Conservation (phyloP, 129 eudicot species). For the Lactuca saligna region DNA sequence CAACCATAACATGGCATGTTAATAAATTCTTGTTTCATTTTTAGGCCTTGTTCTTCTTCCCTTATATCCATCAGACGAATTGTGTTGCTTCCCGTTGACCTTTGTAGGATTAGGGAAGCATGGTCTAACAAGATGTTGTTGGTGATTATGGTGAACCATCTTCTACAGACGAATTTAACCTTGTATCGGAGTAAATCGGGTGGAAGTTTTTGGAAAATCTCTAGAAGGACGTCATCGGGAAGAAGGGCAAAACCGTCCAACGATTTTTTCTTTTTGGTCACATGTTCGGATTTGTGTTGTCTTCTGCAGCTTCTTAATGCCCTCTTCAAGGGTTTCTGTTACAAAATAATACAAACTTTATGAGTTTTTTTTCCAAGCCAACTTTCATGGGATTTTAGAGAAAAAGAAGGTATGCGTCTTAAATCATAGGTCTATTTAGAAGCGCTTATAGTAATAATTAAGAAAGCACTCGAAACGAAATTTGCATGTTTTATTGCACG, state of each 20-base stretch:
- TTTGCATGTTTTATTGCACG: neutral
- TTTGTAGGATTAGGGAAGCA: constrained; percentile 27
- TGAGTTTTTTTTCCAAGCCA: no score
- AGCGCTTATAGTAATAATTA: no score
- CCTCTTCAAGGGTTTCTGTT: constrained; percentile 18
- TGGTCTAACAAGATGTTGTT: constrained; percentile 29
- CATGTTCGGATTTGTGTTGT: constrained; percentile 14
- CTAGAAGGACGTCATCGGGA: constrained; percentile 18
- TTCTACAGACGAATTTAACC: constrained; percentile 23
- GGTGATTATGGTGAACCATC: constrained; percentile 29
- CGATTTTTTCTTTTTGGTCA: constrained; percentile 12
- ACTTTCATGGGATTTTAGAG: neutral
- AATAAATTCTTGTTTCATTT: constrained; percentile 23
- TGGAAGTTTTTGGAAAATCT: constrained; percentile 23
- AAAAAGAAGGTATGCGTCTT: neutral
- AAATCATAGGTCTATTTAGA: no score
- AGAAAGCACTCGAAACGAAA: neutral
- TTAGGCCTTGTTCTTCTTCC: constrained; percentile 22
- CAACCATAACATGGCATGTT: constrained; percentile 24
- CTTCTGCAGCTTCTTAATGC: constrained; percentile 11
- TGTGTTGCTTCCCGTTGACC: constrained; percentile 11
- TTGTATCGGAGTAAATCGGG: constrained; percentile 24
- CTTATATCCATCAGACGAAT: constrained; percentile 25
- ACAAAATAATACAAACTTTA: neutral
- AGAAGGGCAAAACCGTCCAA: constrained; percentile 15